Evolutionary conservation across 169 alveolate species (phyloP), one percentile per base, ranked within the genome.

Genomic region (Plasmodium cynomolgi): DNA sequence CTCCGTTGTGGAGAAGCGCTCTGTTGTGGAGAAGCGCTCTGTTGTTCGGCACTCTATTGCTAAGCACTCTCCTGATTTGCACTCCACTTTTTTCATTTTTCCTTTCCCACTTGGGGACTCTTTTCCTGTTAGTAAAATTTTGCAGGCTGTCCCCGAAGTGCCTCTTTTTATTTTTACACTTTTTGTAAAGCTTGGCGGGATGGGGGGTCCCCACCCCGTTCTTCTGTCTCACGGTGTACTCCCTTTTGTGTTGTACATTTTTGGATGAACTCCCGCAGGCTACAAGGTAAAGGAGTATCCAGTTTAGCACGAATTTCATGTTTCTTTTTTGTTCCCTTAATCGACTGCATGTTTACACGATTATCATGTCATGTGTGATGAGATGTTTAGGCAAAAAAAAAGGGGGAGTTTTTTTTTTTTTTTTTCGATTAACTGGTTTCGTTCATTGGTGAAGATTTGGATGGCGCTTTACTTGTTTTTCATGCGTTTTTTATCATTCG

Each of bases 221-320:
- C 58, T 47, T 47, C 8, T 33, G 82, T 58, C 74, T 83, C 34
- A 68, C 26, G 44, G 33, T 2, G 26, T 34, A n/a, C 29, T 68
- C 62, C 23, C 73, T 83, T 68, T 83, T 6, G 92, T 6, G n/a
- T 20, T 62, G 77, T 17, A 56, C 54, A 54, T 82, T 82, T 54
- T 82, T 82, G 71, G 79, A 23, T 82, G 71, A 33, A 68, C 17
- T 31, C 7, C n/a, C 50, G 88, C 62, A 81, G 23, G 31, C 39
- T 68, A 23, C 44, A 68, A 50, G 37, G 39, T 13, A 83, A 29
- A 83, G 41, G 47, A 83, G 54, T 37, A 34, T 9, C 47, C 71
- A 62, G 44, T n/a, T 83, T n/a, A 23, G 81, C 47, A 83, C 44
- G 15, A 83, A 83, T 26, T 83, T 68, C 92, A 83, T 83, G 23